A percentile compares a stretch with the other conserved stretches of the same genome.
These are phyloP conservation scores for Pittosporum tobira DNA, from an alignment of 129 eudicot genomes.

Conservation along the genomic window DNA sequence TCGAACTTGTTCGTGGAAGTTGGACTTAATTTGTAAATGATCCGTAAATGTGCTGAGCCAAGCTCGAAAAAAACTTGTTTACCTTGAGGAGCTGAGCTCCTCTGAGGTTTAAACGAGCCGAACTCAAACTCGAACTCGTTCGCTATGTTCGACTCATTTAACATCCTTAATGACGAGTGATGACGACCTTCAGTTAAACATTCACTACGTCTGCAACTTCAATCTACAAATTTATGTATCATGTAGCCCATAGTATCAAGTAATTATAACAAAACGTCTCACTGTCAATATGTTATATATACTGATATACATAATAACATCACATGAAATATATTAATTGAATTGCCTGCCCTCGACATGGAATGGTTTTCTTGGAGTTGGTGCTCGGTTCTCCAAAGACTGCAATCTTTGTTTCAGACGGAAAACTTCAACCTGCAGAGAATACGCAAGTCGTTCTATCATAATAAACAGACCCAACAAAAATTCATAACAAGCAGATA, in stretches of 20 bases:
- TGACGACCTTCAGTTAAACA: neutral
- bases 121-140: too few species aligned
- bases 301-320: neutral
- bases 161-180: too few species aligned
- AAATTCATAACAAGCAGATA: too few species aligned
- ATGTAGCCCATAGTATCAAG: neutral
- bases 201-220: neutral
- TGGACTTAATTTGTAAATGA: too few species aligned
- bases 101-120: too few species aligned
- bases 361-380: slow-evolving; percentile 85
- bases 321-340: too few species aligned
- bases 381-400: slow-evolving; percentile 68
- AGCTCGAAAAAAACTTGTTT: too few species aligned
- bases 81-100: too few species aligned
- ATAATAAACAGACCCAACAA: neutral
- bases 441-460: too few species aligned
- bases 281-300: neutral
- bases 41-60: too few species aligned
- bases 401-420: slow-evolving; percentile 85
- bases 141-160: too few species aligned
- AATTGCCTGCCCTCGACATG: slow-evolving; percentile 30
- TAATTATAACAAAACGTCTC: slow-evolving; percentile 2
- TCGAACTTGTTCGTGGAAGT: too few species aligned
- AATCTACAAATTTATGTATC: neutral
- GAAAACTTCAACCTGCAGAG: slow-evolving; percentile 85